phyloP scores from a whole-genome alignment of 2,329 filamentous ascomycete genomes.

The Botrytis elliptica region DNA sequence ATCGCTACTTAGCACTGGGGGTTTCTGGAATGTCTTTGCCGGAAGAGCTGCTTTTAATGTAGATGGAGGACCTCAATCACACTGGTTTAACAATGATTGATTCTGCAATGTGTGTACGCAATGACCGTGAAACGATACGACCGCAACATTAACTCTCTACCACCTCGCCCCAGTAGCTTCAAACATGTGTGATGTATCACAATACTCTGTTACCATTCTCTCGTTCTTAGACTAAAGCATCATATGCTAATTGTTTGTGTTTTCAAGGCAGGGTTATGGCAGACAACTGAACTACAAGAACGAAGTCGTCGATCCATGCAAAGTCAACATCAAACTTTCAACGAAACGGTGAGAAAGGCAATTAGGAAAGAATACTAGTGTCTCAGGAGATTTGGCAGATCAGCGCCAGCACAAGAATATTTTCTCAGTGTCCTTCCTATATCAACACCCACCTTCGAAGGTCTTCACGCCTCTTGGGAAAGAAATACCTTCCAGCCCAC shows the following conservation, averaged over 20 bases:
- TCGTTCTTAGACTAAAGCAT: fast-evolving
- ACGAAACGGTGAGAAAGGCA: too few species aligned
- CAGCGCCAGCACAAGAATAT: too few species aligned
- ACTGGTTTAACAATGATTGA: background rate
- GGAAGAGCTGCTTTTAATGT: background rate
- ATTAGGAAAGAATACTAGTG: too few species aligned
- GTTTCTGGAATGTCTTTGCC: background rate
- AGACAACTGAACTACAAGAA: too few species aligned
- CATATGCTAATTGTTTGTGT: background rate
- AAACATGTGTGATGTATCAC: background rate
- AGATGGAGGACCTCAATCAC: background rate
- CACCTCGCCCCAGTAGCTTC: background rate
- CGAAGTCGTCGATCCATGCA: background rate
- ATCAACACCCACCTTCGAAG: background rate
- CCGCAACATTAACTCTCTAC: fast-evolving
- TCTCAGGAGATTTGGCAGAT: too few species aligned
- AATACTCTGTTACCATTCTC: background rate
- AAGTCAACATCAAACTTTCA: too few species aligned
- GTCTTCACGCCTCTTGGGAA: background rate
- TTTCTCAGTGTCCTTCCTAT: too few species aligned
- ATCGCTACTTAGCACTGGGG: background rate
- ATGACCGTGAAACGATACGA: background rate
- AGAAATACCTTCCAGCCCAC: too few species aligned
- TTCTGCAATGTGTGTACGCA: background rate
- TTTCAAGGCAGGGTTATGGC: fast-evolving